Evolutionary conservation across 345 rosid genomes (phyloP).

Genomic region (Eucalyptus regnans): DNA sequence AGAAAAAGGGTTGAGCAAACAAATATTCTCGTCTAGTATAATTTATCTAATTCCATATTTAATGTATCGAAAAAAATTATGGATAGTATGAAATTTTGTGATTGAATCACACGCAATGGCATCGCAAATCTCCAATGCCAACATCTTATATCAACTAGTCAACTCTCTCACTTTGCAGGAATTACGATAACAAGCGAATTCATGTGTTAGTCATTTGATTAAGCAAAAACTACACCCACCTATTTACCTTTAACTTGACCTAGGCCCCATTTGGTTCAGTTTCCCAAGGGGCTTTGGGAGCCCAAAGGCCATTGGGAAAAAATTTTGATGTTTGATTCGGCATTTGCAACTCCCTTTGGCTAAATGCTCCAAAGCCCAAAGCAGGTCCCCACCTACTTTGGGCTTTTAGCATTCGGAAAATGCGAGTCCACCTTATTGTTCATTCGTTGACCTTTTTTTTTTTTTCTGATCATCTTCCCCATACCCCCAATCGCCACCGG

Average conservation of each 20-base stretch:
- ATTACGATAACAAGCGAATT: background rate
- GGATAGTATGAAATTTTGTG: background rate
- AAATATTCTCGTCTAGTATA: background rate
- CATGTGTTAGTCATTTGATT: background rate
- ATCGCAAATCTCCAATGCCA: background rate
- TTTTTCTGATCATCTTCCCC: too few species aligned
- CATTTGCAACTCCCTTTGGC: too few species aligned
- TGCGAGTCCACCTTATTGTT: too few species aligned
- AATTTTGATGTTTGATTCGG: too few species aligned
- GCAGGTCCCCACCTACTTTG: too few species aligned
- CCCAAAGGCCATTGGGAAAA: too few species aligned
- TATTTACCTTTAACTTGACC: background rate
- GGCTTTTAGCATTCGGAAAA: too few species aligned
- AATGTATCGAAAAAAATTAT: rapidly evolving
- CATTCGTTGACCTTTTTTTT: too few species aligned
- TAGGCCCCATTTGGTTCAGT: too few species aligned
- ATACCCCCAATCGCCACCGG: too few species aligned
- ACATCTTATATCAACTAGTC: background rate
- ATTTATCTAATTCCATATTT: background rate
- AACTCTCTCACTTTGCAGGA: background rate
- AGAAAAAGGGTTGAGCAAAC: background rate
- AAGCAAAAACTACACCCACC: background rate
- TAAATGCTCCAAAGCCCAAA: too few species aligned
- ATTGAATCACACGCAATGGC: background rate
- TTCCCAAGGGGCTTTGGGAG: too few species aligned